phyloP scores from a whole-genome alignment of 1,284 basidiomycete genomes.

The Gomphus sp. region DNA sequence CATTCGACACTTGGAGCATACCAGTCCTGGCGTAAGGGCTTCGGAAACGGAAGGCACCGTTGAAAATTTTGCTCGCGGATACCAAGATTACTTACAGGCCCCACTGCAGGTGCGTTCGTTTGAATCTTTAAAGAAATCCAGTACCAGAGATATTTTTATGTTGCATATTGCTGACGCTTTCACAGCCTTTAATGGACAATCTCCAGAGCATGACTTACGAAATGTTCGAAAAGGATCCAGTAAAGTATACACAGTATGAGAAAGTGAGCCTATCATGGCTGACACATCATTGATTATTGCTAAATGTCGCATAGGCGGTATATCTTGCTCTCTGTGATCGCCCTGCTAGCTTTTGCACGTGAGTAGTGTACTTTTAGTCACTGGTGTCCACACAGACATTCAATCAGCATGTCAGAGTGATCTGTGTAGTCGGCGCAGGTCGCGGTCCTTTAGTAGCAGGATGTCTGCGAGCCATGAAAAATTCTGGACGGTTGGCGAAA shows the following conservation, averaged over 20 bases:
- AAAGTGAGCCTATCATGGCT: slow-evolving; percentile 43
- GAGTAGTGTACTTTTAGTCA: slow-evolving; percentile 16
- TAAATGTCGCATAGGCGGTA: slow-evolving; percentile 48
- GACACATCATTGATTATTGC: background rate
- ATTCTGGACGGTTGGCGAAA: slow-evolving; percentile 55
- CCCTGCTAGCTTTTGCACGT: slow-evolving; percentile 51
- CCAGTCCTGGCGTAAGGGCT: slow-evolving; percentile 53
- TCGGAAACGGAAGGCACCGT: slow-evolving; percentile 58
- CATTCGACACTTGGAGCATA: slow-evolving; percentile 73
- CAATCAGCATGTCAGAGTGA: slow-evolving; percentile 38
- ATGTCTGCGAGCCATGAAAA: slow-evolving; percentile 69
- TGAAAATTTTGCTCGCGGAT: slow-evolving; percentile 85
- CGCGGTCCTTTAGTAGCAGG: slow-evolving; percentile 91
- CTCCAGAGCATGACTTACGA: slow-evolving; percentile 93
- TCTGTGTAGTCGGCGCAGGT: slow-evolving; percentile 93
- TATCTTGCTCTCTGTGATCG: slow-evolving; percentile 74
- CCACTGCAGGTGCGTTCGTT: slow-evolving; percentile 66
- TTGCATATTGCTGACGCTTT: background rate
- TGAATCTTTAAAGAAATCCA: background rate
- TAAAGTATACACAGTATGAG: slow-evolving; percentile 95
- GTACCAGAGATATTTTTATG: background rate
- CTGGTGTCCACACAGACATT: slow-evolving; percentile 3
- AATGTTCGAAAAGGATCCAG: slow-evolving; percentile 95
- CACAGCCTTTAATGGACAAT: slow-evolving; percentile 93
- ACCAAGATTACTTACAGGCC: slow-evolving; percentile 93